Evolutionary conservation across 495 filamentous ascomycete genomes (phyloP).

Genomic region (Pseudomonodictys pantanalensis): DNA sequence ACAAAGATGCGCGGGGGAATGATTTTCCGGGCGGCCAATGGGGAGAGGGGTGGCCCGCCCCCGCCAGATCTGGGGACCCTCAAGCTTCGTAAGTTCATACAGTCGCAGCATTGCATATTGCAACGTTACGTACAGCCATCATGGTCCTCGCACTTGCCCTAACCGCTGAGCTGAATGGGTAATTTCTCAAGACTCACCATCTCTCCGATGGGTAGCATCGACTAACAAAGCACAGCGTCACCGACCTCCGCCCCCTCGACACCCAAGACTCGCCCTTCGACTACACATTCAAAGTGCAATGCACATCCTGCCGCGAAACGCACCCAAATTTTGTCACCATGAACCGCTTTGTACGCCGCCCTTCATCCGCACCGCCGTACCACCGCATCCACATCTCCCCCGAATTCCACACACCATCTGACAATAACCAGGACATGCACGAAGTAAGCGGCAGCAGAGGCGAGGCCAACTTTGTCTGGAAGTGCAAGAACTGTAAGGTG

Average conservation of each 20-base stretch:
- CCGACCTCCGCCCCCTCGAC: slow-evolving; percentile 81
- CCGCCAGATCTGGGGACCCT: too few relatives aligned
- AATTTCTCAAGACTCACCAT: slow-evolving; percentile 28
- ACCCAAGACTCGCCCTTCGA: slow-evolving; percentile 76
- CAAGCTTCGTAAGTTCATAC: neutral
- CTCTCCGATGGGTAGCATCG: neutral
- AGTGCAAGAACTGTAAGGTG: slow-evolving; percentile 74
- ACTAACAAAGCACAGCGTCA: slow-evolving; percentile 63
- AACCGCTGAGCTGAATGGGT: slow-evolving; percentile 76
- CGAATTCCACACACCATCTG: too few relatives aligned
- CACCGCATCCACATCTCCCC: neutral
- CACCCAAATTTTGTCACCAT: slow-evolving; percentile 86
- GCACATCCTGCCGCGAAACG: slow-evolving; percentile 86
- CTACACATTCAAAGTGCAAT: slow-evolving; percentile 96
- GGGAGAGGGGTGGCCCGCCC: too few relatives aligned
- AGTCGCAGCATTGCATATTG: too few relatives aligned
- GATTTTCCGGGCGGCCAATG: too few relatives aligned
- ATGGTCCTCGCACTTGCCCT: slow-evolving; percentile 77
- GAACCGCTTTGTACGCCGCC: slow-evolving; percentile 76
- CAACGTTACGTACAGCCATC: neutral
- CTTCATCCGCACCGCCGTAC: neutral
- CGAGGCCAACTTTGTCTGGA: slow-evolving; percentile 98
- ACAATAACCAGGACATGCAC: slow-evolving; percentile 62
- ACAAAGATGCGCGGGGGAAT: too few relatives aligned
- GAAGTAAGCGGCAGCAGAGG: slow-evolving; percentile 88